A percentile compares a stretch with the other conserved stretches of the same genome.
Evolutionary conservation across 1,139 yeast species (phyloP).

Genomic region (Protomyces lactucae-debilis): DNA sequence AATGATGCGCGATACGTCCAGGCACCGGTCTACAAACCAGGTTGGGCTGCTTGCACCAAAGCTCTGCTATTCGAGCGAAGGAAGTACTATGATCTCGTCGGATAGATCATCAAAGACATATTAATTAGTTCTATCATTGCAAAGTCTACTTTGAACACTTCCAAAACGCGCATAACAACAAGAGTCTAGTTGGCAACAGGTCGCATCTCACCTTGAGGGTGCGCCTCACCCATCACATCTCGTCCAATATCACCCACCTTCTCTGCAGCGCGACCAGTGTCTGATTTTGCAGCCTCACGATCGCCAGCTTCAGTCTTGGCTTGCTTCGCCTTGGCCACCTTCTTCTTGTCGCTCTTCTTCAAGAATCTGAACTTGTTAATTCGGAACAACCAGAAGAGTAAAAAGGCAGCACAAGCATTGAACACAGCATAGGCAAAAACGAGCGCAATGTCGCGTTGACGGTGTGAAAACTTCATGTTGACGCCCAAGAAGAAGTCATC

Average conservation of each 20-base stretch:
- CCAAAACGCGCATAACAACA: neutral
- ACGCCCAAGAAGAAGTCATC: slow-evolving; percentile 50
- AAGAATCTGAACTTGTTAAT: slow-evolving; percentile 20
- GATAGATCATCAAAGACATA: too few relatives aligned
- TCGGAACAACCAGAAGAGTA: slow-evolving; percentile 39
- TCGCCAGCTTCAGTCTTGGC: neutral
- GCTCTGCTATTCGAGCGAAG: too few relatives aligned
- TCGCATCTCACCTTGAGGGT: neutral
- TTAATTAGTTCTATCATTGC: too few relatives aligned
- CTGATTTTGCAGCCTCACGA: neutral
- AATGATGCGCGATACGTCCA: too few relatives aligned
- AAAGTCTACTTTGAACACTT: too few relatives aligned
- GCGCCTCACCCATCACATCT: neutral
- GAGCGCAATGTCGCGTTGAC: slow-evolving; percentile 61
- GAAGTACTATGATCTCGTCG: too few relatives aligned
- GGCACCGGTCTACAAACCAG: too few relatives aligned
- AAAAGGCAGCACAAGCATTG: slow-evolving; percentile 46
- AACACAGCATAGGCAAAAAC: slow-evolving; percentile 49
- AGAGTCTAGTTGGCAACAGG: neutral
- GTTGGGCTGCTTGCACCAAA: too few relatives aligned
- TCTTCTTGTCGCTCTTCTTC: neutral
- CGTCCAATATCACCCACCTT: neutral
- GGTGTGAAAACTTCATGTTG: slow-evolving; percentile 46
- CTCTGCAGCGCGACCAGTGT: neutral
- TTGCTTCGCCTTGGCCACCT: neutral